Base-by-base conservation (phyloP, 2,329 filamentous ascomycete genomes). In the Diplodia sapinea region DNA sequence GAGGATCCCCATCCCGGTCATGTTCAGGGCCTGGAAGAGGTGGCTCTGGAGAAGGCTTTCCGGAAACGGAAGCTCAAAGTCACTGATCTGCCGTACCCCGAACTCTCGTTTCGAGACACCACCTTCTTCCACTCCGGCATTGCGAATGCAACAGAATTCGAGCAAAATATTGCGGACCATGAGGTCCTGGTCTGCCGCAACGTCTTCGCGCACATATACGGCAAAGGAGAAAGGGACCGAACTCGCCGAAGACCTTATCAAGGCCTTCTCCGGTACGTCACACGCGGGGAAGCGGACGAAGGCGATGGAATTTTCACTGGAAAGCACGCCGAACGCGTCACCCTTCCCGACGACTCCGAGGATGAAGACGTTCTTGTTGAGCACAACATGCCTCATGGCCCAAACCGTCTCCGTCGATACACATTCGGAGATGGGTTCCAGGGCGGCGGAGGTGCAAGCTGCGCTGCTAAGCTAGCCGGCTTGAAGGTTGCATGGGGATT, bases 401-500 rank as follows among this genome's bases (percentile, higher is more conserved):
- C 38, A 7, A 49, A 17, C 12, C 56, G 56, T 7, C 11, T 17
- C 29, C 29, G 49, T 17, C 29, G 80, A 49, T 92, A 92, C 69
- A 91, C 88, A 0, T 86, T 89, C 29, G 90, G 87, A 1, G 92
- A 95, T 73, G 83, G 86, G 0, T 95, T 92, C 70, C 90, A 87
- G 40, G 91, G 92, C 1, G 90, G 86, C 1, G 91, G 92, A 0
- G 92, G 92, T 4, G 86, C 87, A 0, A 91, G 90, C 0, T 80
- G 85, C 2, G 92, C 90, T 0, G 90, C 90, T 0, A 68, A 74
- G 13, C 74, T 79, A 59, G 86, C 86, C 0, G 90, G 91, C 0
- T 79, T 93, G 15, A 77, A 82, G 3, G 73, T 92, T 0, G 78
- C 80, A 29, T 88, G 87, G 75, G 88, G 86, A 0, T 85, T 94